Percentiles rank a stretch among this genome's conserved stretches.
Evolutionary conservation across 192 early-diverging fungal genomes (phyloP).

Genomic region (Backusella australiensis): DNA sequence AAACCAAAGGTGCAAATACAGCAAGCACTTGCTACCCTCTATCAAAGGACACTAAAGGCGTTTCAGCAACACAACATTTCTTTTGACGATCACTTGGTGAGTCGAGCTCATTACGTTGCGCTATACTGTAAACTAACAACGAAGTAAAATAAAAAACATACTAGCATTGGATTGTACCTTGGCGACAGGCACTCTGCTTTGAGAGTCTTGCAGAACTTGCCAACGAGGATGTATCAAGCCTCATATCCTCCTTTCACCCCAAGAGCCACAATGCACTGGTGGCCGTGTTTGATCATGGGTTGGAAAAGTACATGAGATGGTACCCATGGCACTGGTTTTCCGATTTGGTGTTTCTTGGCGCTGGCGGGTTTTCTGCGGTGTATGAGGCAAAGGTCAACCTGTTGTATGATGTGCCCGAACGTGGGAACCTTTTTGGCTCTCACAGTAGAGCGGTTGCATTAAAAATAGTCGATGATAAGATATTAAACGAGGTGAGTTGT

Average conservation of each 20-base stretch:
- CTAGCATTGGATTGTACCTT: conserved; percentile 31
- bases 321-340: conserved; percentile 30
- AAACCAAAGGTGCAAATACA: background rate
- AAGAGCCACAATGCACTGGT: conserved; percentile 12
- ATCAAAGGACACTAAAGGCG: conserved; percentile 15
- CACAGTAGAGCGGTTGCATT: conserved; percentile 15
- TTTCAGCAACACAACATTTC: conserved; percentile 13
- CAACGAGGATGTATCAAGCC: background rate
- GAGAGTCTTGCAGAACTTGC: conserved; percentile 19
- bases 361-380: conserved; percentile 29
- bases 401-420: conserved; percentile 15
- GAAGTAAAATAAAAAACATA: background rate
- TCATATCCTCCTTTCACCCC: conserved; percentile 23
- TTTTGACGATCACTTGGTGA: conserved; percentile 34
- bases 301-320: conserved; percentile 31
- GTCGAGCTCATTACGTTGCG: background rate
- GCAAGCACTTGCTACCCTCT: conserved; percentile 8
- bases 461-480: conserved; percentile 34
- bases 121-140: background rate
- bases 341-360: conserved; percentile 26
- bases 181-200: conserved; percentile 29
- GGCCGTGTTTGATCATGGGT: conserved; percentile 22
- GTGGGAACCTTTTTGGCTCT: conserved; percentile 1
- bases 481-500: conserved; percentile 25
- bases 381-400: conserved; percentile 25